Evolutionary conservation across 1,139 yeast species (phyloP), one percentile per base, ranked within the genome.

Genomic region (Yamadazyma siamensis): DNA sequence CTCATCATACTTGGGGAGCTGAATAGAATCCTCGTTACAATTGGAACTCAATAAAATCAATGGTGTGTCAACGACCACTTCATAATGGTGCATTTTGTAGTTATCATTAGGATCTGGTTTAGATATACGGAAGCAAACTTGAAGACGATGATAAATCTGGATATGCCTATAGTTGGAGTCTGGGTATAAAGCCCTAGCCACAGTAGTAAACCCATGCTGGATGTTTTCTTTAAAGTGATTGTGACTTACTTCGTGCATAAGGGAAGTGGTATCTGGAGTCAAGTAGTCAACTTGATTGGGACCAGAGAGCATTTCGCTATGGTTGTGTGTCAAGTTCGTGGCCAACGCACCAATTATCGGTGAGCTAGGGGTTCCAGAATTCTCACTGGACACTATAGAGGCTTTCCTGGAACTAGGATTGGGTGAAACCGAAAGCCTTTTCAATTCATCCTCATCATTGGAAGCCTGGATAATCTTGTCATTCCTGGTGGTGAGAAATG

Each of bases 1-100:
- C 21, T 62, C 71, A 38, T 56, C 49, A 44, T 86, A 86, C 21
- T 74, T 71, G 0, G 96, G 96, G 32, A 87, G 65, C 29, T 80
- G 85, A 27, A 80, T 65, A 26, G 80, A 79, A 3, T 73, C 88
- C 10, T 71, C 75, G 27, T 68, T 71, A 60, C 96, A 87, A 40
- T 77, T 72, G 15, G 86, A 75, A 32, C 94, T 81, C 27, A 86
- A 66, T 32, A 88, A 63, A 18, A 73, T 69, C 31, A 88, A 68
- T 0, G 96, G 96, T 0, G 95, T 84, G 52, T 87, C 96, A 26
- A 88, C 83, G 31, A 87, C 80, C 27, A 88, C 95, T 47, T 88
- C 96, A 50, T 80, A 88, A 54, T 86, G 94, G 47, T 86, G 89
- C 61, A 83, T 62, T 44, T 75, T 77, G 28, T 61, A 65, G 31